Base-by-base conservation (phyloP, 768 basidiomycete species). In the Phaeotremella fagi region DNA sequence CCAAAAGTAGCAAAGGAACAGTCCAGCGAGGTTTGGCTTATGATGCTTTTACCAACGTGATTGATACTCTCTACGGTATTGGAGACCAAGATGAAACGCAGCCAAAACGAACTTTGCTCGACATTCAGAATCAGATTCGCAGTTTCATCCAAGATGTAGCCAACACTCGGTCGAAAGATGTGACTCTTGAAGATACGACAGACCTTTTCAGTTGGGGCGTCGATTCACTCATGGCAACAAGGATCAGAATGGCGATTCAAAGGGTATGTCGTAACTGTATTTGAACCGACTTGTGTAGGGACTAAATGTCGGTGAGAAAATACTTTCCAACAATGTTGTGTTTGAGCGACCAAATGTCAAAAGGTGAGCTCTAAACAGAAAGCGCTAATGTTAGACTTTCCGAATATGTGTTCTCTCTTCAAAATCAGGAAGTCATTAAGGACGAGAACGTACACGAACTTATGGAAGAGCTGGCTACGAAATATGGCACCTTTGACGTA, bases 1-100 rank as follows among this genome's bases (percentile, higher is more conserved):
- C 74, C 16, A 72, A 68, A 49, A 67, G 69, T 38, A 71, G 69
- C 52, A 75, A 75, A 56, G 74, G 74, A 12, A 72, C 72, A 2
- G 46, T 73, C 4, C 72, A 72, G 48, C 33, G 72, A n/a, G 72
- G 72, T 3, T 43, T 67, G 23, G 74, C 69, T 1, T 68, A 75
- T 43, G 61, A 73, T 3, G 58, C 60, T 3, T 73, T 61, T 56
- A 59, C 46, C n/a, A 27, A 54, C 7, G 67, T 66, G 50, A 73
- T 73, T 47, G 59, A 63, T 3, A 23, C 28, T 28, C 26, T 70
- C 25, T 75, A 72, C 50, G 35, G n/a, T 14, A 41, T 26, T 22
- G 3, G 20, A 25, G 46, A 3, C 18, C 45, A 28, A 5, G 48
- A 42, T 4, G 18, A 26, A 23, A 43, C 53, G 18, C 23, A 46